Conservation (phyloP, 129 eudicot genomes). For the Silybum marianum region DNA sequence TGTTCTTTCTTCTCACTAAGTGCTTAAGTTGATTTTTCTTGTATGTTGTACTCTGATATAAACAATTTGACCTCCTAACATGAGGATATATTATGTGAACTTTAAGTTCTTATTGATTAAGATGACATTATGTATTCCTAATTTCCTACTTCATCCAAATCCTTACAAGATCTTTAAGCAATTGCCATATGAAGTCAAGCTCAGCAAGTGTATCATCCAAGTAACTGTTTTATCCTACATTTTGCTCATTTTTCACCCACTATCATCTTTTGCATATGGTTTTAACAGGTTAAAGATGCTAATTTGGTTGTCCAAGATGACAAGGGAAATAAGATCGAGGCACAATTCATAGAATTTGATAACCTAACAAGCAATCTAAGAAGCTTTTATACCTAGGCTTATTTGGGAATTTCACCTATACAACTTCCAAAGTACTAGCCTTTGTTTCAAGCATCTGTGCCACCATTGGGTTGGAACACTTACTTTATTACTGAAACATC, state of each 20-base stretch:
- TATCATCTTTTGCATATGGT: not conserved
- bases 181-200: not conserved
- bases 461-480: conserved; percentile 92
- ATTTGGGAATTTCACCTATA: conserved; percentile 63
- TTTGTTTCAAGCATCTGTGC: conserved; percentile 66
- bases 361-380: conserved; percentile 64
- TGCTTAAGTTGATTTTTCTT: not conserved
- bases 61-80: not conserved
- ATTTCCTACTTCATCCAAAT: not conserved
- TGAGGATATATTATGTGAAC: not conserved
- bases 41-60: not conserved
- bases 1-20: not conserved
- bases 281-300: conserved; percentile 65
- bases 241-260: not conserved
- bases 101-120: not conserved
- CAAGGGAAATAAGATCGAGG: conserved; percentile 54
- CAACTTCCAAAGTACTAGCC: conserved; percentile 76
- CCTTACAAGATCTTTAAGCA: conserved; percentile 3
- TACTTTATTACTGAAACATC: conserved; percentile 63
- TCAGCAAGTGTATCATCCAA: not conserved
- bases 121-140: not conserved
- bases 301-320: conserved; percentile 69
- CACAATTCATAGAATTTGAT: conserved; percentile 69
- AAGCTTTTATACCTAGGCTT: conserved; percentile 70
- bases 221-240: not conserved